Evolutionary conservation across 2,329 filamentous ascomycete genomes (phyloP).

Genomic region (Aspergillus caelatus): DNA sequence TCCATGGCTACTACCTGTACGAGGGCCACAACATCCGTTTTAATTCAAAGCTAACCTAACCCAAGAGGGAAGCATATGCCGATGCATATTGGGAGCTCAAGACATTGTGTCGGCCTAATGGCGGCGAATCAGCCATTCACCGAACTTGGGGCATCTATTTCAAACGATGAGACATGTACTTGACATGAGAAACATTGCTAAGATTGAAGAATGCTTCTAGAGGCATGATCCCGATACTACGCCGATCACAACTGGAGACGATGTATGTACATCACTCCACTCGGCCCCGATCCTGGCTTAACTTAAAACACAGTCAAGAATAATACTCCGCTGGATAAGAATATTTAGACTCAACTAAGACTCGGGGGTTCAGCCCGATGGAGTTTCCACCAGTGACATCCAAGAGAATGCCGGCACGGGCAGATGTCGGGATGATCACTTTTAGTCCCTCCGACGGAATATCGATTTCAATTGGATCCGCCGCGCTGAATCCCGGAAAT

Average conservation of each 20-base stretch:
- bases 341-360: neutral
- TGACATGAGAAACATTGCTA: too few species aligned
- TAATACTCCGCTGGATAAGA: neutral
- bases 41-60: neutral
- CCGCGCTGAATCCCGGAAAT: neutral
- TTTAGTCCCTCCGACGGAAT: neutral
- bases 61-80: neutral
- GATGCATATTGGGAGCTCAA: neutral
- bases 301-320: neutral
- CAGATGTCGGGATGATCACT: conserved; percentile 18
- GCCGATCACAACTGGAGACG: too few species aligned
- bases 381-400: neutral
- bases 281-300: neutral
- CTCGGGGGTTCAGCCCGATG: neutral
- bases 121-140: too few species aligned
- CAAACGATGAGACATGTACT: too few species aligned
- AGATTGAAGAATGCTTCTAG: too few species aligned
- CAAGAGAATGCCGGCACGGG: conserved; percentile 1
- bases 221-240: too few species aligned
- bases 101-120: neutral
- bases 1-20: neutral
- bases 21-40: neutral
- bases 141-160: too few species aligned
- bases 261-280: neutral
- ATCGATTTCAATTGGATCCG: neutral